Evolutionary conservation across 495 filamentous ascomycete genomes (phyloP).

Genomic region (Tuber melanosporum): DNA sequence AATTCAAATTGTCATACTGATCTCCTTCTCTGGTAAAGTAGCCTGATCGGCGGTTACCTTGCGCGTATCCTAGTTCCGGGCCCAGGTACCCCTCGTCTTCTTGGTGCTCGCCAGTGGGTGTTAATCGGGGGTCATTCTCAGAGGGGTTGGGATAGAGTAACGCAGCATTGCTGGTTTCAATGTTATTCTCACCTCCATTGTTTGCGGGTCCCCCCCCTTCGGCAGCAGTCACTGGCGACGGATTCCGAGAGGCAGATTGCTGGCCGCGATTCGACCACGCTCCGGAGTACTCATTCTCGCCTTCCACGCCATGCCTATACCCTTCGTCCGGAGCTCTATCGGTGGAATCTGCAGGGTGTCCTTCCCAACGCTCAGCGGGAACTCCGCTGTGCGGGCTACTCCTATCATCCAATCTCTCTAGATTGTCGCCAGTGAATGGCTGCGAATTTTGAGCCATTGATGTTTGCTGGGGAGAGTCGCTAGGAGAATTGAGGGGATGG

Average conservation of each 20-base stretch:
- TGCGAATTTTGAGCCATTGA: not conserved
- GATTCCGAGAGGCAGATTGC: not conserved
- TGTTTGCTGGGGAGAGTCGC: slow-evolving; percentile 13
- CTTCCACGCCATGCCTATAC: not conserved
- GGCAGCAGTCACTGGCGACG: not conserved
- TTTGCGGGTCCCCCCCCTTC: not conserved
- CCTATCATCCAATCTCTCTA: not conserved
- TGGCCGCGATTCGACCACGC: not conserved
- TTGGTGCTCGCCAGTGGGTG: not conserved
- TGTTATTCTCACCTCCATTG: not conserved
- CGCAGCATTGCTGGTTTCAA: not conserved
- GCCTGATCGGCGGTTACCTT: not conserved
- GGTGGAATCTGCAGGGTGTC: not conserved
- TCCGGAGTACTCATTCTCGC: not conserved
- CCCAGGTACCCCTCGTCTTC: not conserved
- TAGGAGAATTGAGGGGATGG: slow-evolving; percentile 12
- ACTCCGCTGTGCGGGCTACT: not conserved
- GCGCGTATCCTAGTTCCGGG: not conserved
- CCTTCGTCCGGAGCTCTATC: not conserved
- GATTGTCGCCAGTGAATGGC: not conserved
- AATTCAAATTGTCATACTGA: not conserved
- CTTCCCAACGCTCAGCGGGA: not conserved
- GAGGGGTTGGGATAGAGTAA: not conserved
- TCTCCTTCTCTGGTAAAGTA: not conserved
- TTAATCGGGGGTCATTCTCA: not conserved